Evolutionary conservation across 2,329 filamentous ascomycete genomes (phyloP), one percentile per base, ranked within the genome.

Genomic region (Cordyceps militaris): DNA sequence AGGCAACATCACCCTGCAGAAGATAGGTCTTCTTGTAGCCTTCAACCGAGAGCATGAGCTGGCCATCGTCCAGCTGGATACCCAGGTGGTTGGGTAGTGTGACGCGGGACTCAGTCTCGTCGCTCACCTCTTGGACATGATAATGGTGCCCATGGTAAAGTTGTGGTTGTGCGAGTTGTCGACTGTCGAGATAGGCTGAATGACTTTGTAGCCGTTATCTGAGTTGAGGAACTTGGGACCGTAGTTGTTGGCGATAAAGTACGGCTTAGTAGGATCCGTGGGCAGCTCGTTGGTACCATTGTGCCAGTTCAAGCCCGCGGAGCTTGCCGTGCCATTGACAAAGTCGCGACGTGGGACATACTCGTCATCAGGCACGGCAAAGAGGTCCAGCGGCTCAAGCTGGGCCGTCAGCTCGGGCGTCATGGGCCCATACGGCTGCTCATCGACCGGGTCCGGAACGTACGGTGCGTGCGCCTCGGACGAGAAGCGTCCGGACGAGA

Each of bases 31-130:
- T 52, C 23, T 64, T 59, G 60, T 66, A 66, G 19, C 66, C 65
- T 1, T 61, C 55, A 10, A 68, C 56, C 2, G 47, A 28, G 11
- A 68, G 58, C 3, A 56, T 59, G 16, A 66, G 62, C 53, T 64
- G 61, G 2, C 66, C 64, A 47, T 68, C 65, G 52, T 66, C 64
- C 48, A 68, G 58, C 61, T 66, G 66, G 42, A 68, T 59, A 14
- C 62, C 65, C 32, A 65, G 61, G 38, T 62, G 62, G 42, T 63
- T 48, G 1, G 58, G 53, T 51, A 62, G 55, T 16, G 34, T 62
- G 2, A 58, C 61, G 3, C 26, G 34, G 6, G 58, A 40, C 1
- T 58, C 36, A 3, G 57, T 61, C 48, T 63, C 56, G 21, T 62
- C 61, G 19, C 43, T 1, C 60, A 59, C 32, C 51, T 59, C 11